phyloP scores from a whole-genome alignment of 179 eudicot genomes.

The Drosera spatulata region DNA sequence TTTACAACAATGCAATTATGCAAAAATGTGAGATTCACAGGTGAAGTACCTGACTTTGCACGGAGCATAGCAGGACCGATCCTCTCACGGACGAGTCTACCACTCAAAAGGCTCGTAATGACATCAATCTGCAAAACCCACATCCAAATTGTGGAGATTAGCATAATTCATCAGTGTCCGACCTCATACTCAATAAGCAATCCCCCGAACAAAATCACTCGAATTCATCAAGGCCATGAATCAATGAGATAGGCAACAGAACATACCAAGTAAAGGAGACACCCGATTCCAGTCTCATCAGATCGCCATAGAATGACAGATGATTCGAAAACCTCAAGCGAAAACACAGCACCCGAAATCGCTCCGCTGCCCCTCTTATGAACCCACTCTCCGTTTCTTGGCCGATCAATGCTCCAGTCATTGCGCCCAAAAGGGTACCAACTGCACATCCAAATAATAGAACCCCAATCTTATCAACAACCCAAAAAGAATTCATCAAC shows the following conservation, averaged over 20 bases:
- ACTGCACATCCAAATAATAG: constrained; percentile 37
- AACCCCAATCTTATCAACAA: neutral
- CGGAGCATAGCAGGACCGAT: constrained; percentile 45
- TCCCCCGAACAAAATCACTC: neutral
- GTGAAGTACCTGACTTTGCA: constrained; percentile 82
- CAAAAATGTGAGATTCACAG: neutral
- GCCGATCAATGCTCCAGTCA: constrained; percentile 97
- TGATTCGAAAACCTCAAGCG: constrained; percentile 95
- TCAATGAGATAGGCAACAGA: neutral
- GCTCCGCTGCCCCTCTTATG: constrained; percentile 32
- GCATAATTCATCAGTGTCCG: neutral
- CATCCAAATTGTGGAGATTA: neutral
- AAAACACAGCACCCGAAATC: constrained; percentile 98
- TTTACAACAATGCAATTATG: neutral
- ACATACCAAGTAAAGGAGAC: constrained; percentile 88
- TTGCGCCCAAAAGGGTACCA: constrained; percentile 86
- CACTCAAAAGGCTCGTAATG: constrained; percentile 82
- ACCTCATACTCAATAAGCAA: neutral
- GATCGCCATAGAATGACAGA: constrained; percentile 88
- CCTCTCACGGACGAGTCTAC: constrained; percentile 96
- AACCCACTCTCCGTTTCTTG: constrained; percentile 99
- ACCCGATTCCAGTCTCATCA: constrained; percentile 11
- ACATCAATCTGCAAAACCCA: constrained; percentile 73
- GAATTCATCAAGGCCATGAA: neutral
- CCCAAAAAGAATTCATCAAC: too few relatives aligned